Evolutionary conservation across 1,139 yeast genomes (phyloP).

Genomic region (Lodderomyces jiufengensis): DNA sequence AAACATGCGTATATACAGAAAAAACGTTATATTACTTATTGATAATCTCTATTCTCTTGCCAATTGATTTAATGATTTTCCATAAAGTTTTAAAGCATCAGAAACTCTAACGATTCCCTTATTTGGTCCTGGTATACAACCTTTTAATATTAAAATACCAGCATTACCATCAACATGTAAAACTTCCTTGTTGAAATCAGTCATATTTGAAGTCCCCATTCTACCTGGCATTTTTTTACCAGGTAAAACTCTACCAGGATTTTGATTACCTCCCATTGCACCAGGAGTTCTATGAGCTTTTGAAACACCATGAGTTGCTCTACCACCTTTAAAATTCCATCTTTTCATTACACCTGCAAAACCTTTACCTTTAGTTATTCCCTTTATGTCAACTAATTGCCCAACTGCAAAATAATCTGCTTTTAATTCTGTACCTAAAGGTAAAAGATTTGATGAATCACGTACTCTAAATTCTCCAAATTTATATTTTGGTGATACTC

Average conservation of each 20-base stretch:
- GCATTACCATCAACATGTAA: conserved; percentile 76
- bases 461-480: conserved; percentile 78
- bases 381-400: conserved; percentile 76
- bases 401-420: conserved; percentile 87
- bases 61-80: conserved; percentile 25
- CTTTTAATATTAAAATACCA: conserved; percentile 81
- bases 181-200: conserved; percentile 74
- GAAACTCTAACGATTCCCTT: conserved; percentile 70
- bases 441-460: conserved; percentile 60
- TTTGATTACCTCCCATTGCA: conserved; percentile 92
- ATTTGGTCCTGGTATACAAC: conserved; percentile 88
- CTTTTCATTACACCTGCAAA: conserved; percentile 98
- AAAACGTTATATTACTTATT: no score
- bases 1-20: no score
- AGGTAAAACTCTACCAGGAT: conserved; percentile 94
- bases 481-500: conserved; percentile 78
- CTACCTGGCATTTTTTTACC: conserved; percentile 99
- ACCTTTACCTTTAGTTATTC: conserved; percentile 90
- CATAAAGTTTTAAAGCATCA: conserved; percentile 60
- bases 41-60: conserved; percentile 5
- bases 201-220: conserved; percentile 77
- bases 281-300: conserved; percentile 94
- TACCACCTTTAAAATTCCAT: conserved; percentile 86
- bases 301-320: conserved; percentile 96
- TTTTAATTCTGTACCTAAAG: conserved; percentile 71